Evolutionary conservation across 768 basidiomycete genomes (phyloP).

Genomic region (Gyrodon lividus): DNA sequence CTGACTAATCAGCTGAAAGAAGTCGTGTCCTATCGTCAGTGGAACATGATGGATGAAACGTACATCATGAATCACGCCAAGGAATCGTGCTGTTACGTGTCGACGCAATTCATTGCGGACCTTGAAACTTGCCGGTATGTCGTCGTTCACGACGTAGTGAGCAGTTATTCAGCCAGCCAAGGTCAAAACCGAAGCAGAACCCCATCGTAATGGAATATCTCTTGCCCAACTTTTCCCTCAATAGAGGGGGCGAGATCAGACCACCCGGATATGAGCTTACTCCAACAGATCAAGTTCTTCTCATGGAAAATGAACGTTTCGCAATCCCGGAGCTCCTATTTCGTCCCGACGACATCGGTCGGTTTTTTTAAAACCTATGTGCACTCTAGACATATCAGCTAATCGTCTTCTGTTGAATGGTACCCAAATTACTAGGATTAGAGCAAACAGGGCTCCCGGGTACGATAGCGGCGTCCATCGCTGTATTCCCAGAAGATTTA

Average conservation of each 20-base stretch:
- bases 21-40: conserved; percentile 90
- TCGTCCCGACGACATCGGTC: conserved; percentile 86
- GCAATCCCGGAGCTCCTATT: conserved; percentile 91
- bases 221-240: conserved; percentile 80
- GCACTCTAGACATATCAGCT: conserved; percentile 9
- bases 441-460: conserved; percentile 78
- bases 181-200: conserved; percentile 57
- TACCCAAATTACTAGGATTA: conserved; percentile 50
- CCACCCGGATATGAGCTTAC: conserved; percentile 49
- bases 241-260: conserved; percentile 58
- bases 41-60: conserved; percentile 98
- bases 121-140: conserved; percentile 78
- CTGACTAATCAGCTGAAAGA: conserved; percentile 95
- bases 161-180: conserved; percentile 30
- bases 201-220: conserved; percentile 84
- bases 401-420: conserved; percentile 2
- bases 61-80: conserved; percentile 92
- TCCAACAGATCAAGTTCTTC: conserved; percentile 66
- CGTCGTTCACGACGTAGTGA: conserved; percentile 13
- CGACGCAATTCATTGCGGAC: conserved; percentile 67
- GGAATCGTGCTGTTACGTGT: conserved; percentile 87
- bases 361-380: conserved; percentile 23
- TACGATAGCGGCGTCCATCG: conserved; percentile 75
- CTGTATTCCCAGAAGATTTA: conserved; percentile 71
- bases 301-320: conserved; percentile 92